Evolutionary conservation across 768 basidiomycete species (phyloP).

Genomic region (Lactifluus rugatus): DNA sequence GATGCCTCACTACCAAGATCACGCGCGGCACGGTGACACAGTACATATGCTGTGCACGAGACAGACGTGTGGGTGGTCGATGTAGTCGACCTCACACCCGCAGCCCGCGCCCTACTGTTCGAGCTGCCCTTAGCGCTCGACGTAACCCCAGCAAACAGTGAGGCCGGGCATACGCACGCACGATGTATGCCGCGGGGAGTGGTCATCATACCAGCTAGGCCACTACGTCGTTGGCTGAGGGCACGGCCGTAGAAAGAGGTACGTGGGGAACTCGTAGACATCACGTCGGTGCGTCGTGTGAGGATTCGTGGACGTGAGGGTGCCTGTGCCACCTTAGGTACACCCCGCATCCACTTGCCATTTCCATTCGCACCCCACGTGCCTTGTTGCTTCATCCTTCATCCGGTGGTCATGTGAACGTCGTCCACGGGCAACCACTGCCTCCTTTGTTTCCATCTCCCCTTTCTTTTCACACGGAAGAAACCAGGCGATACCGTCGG

Average conservation of each 20-base stretch:
- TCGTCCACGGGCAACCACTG: not conserved
- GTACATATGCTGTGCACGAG: conserved; percentile 68
- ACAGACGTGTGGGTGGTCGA: conserved; percentile 89
- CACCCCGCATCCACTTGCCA: not conserved
- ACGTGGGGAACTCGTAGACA: conserved; percentile 26
- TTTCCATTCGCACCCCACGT: not conserved
- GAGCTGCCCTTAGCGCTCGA: conserved; percentile 26
- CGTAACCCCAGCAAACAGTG: conserved; percentile 24
- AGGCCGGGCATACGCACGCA: conserved; percentile 32
- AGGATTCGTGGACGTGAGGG: conserved; percentile 3
- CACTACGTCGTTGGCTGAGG: conserved; percentile 6
- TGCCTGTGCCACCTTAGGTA: not conserved
- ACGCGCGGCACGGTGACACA: conserved; percentile 31
- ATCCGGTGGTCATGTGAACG: not conserved
- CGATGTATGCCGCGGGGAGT: conserved; percentile 66
- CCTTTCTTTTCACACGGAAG: no score
- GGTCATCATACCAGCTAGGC: conserved; percentile 38
- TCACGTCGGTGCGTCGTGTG: conserved; percentile 39
- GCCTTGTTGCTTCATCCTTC: not conserved
- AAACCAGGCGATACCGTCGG: no score
- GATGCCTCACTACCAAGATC: conserved; percentile 21
- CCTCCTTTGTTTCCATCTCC: not conserved
- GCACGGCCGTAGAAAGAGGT: not conserved
- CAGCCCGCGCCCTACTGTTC: conserved; percentile 59
- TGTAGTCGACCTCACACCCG: conserved; percentile 70